Evolutionary conservation across 2,329 filamentous ascomycete species (phyloP), one percentile per base, ranked within the genome.

Genomic region (Amauroascus verrucosus): DNA sequence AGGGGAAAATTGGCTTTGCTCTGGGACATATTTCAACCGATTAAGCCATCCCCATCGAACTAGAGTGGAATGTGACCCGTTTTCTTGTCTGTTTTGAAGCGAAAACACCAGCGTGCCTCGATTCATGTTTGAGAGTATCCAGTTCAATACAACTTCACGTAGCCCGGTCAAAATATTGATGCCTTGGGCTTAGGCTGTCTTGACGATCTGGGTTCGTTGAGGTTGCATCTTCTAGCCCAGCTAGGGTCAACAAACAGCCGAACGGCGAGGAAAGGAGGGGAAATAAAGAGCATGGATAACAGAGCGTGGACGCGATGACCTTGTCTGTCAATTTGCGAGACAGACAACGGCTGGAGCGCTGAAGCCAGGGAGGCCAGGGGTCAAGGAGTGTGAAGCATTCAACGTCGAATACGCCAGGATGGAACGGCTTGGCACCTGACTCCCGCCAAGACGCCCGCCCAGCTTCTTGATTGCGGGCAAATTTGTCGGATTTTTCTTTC

Each of bases 401-500:
- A n/a, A 24, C 22, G 48, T 51, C 28, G 37, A 26, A 26, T 33
- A 22, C 22, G 6, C 3, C 24, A 14, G 33, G 14, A 40, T 41
- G 38, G 38, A 44, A 35, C 26, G 28, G 26, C 48, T 51, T 51
- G 48, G 48, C 48, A 33, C n/a, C n/a, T n/a, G n/a, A 14, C 11
- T 26, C 18, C 26, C 48, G 48, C 48, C 48, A 44, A 51, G 48
- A 7, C 8, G n/a, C 43, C 48, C 37, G 48, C 48, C 48, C 9
- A 50, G 35, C 28, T 14, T 50, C 48, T 41, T 33, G 48, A 41
- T 3, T 6, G 7, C 24, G 38, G 13, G 13, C 16, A 28, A 18
- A 26, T 16, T n/a, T 48, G 37, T 37, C 14, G 35, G 6, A 6
- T 7, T 22, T 41, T 41, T 22, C 6, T 20, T 18, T 7, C 16